A percentile compares a stretch with the other conserved stretches of the same genome.
These are phyloP conservation scores for Fusarium guadeloupense DNA, from an alignment of 2,329 filamentous ascomycete species.

Conservation along the genomic window DNA sequence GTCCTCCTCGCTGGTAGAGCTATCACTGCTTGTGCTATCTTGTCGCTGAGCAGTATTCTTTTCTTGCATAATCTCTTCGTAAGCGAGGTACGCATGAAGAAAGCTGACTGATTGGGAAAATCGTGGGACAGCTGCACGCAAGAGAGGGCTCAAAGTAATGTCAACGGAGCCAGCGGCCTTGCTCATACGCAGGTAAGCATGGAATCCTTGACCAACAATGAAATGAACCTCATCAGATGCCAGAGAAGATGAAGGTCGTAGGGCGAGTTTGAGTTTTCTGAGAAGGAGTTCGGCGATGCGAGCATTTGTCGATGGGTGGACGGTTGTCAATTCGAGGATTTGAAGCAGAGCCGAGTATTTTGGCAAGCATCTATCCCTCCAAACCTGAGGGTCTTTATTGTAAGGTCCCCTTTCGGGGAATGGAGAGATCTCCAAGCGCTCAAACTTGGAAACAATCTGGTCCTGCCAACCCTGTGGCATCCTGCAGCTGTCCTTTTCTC, in stretches of 20 bases:
- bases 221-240: slow-evolving; percentile 74
- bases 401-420: slow-evolving; percentile 72
- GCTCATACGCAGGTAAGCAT: slow-evolving; percentile 74
- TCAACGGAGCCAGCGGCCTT: slow-evolving; percentile 67
- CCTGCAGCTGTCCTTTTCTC: slow-evolving; percentile 62
- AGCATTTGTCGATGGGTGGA: slow-evolving; percentile 73
- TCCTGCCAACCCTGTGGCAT: slow-evolving; percentile 77
- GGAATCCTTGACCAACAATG: slow-evolving; percentile 78
- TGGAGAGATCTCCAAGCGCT: slow-evolving; percentile 68
- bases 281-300: slow-evolving; percentile 73
- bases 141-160: slow-evolving; percentile 67
- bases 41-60: slow-evolving; percentile 32
- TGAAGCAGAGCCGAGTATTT: slow-evolving; percentile 74
- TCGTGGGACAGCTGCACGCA: slow-evolving; percentile 71
- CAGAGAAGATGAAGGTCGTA: slow-evolving; percentile 67
- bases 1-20: slow-evolving; percentile 60
- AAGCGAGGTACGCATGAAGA: slow-evolving; percentile 68
- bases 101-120: slow-evolving; percentile 75
- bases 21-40: slow-evolving; percentile 54
- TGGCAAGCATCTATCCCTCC: slow-evolving; percentile 70
- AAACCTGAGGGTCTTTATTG: slow-evolving; percentile 68
- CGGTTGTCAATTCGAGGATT: slow-evolving; percentile 67
- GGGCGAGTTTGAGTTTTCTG: slow-evolving; percentile 70
- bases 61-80: slow-evolving; percentile 53
- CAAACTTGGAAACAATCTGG: slow-evolving; percentile 75